Conservation (phyloP, 1,284 basidiomycete genomes). For the Heterobasidion irregulare region DNA sequence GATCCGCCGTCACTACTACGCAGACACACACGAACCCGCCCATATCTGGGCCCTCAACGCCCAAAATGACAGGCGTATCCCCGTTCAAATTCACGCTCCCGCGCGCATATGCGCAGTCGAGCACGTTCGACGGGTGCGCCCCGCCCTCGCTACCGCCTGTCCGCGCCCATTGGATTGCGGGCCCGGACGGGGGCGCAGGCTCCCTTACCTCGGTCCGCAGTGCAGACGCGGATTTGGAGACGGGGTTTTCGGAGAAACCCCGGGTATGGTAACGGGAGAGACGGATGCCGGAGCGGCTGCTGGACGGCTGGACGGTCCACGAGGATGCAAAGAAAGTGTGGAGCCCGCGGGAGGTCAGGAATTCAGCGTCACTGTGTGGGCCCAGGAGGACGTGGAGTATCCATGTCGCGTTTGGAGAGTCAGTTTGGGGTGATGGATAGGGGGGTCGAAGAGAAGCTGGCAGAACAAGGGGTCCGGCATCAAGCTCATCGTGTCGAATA, state of each 20-base stretch:
- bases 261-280: too few relatives aligned
- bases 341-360: constrained; percentile 40
- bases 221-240: too few relatives aligned
- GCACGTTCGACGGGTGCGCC: constrained; percentile 64
- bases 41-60: constrained; percentile 58
- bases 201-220: too few relatives aligned
- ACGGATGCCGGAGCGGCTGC: constrained; percentile 55
- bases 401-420: constrained; percentile 36
- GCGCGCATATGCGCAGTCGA: constrained; percentile 59
- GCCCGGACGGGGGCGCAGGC: constrained; percentile 22
- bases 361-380: constrained; percentile 56
- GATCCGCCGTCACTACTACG: constrained; percentile 40
- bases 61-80: constrained; percentile 63
- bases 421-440: constrained; percentile 13
- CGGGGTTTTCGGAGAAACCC: too few relatives aligned
- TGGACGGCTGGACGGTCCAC: constrained; percentile 49
- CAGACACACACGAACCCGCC: constrained; percentile 54
- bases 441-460: constrained; percentile 26
- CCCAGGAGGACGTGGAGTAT: constrained; percentile 48
- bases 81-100: constrained; percentile 63
- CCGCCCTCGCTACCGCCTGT: constrained; percentile 62
- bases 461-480: background rate
- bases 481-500: constrained; percentile 9
- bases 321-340: constrained; percentile 35
- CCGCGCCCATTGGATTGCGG: constrained; percentile 52